Conservation (phyloP, 2,329 filamentous ascomycete genomes). For the Colletotrichum magnum region DNA sequence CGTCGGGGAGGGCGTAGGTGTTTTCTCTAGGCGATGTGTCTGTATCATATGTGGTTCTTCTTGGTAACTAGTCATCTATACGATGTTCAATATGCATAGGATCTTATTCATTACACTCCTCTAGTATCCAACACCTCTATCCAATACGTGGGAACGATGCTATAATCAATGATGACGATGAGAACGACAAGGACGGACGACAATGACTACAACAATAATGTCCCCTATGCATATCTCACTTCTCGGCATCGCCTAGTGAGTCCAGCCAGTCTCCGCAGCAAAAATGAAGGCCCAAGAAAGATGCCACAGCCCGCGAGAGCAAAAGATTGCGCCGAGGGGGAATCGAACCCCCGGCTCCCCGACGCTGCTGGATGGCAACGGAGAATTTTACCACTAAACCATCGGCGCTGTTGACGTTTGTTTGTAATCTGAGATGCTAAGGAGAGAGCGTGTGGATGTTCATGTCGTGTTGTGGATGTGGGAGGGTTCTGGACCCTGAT, state of each 20-base stretch:
- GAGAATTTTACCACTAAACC: slow-evolving; percentile 35
- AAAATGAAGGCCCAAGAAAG: background rate
- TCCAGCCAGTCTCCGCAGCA: too few species aligned
- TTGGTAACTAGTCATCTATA: background rate
- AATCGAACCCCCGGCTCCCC: slow-evolving; percentile 30
- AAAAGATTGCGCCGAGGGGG: slow-evolving; percentile 23
- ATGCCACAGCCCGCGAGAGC: background rate
- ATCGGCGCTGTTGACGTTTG: slow-evolving; percentile 13
- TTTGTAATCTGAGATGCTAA: background rate
- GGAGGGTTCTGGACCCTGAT: slow-evolving; percentile 20
- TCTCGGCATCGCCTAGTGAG: background rate
- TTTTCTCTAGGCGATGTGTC: background rate
- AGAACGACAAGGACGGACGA: too few species aligned
- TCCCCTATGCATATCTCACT: too few species aligned
- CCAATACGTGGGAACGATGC: too few species aligned
- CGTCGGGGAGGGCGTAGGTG: slow-evolving; percentile 5
- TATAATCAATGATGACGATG: too few species aligned
- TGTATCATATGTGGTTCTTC: background rate
- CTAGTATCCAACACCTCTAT: too few species aligned
- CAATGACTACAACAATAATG: too few species aligned
- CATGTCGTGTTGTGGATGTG: background rate
- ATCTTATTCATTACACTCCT: too few species aligned
- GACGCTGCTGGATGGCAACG: slow-evolving; percentile 30
- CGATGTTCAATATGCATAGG: background rate
- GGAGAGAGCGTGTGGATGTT: rapidly evolving